Base-by-base conservation (phyloP, 2,329 filamentous ascomycete species). In the Tolypocladium endophyticum region DNA sequence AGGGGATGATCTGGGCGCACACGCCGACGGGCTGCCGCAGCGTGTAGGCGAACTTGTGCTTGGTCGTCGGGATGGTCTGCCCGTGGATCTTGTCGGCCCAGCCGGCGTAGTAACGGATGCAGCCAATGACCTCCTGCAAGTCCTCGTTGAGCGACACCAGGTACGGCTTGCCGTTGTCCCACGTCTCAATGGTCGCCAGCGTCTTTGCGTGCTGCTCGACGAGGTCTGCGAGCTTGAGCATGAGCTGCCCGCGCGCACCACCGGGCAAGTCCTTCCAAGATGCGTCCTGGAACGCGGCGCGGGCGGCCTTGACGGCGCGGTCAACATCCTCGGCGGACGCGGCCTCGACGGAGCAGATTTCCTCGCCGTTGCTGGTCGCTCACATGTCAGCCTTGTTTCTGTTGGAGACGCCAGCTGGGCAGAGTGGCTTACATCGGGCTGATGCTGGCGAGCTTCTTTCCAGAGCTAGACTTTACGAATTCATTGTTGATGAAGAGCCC, bases 401-500 rank as follows among this genome's bases (percentile, higher is more conserved):
- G 18, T 30, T n/a, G 18, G 28, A 16, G 14, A n/a, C 47, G 25
- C 20, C 47, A 9, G 11, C 3, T 16, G 23, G 23, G 41, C n/a
- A 45, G n/a, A 9, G 11, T 25, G 23, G 23, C 68, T 53, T 67
- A 73, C 72, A 68, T 70, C n/a, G 73, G 73, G 68, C 87, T 89
- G 67, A 89, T 83, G 25, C 80, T 81, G 9, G 79, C 76, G 58
- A 89, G 81, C 63, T 63, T 84, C 82, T 64, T 61, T 28, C 72
- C 85, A 74, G 64, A 82, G 77, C 58, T 82, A 75, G 71, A 82
- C 82, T 61, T 82, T 55, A 89, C 84, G 71, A 87, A 90, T 68
- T 89, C 85, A 62, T 90, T 90, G 76, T 89, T 88, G 74, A 91
- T 90, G 74, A 90, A 91, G 16, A 91, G 79, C 16, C 88, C 88